Evolutionary conservation across 176 grass and related monocot genomes (phyloP).

Genomic region (Aechmea fasciata): DNA sequence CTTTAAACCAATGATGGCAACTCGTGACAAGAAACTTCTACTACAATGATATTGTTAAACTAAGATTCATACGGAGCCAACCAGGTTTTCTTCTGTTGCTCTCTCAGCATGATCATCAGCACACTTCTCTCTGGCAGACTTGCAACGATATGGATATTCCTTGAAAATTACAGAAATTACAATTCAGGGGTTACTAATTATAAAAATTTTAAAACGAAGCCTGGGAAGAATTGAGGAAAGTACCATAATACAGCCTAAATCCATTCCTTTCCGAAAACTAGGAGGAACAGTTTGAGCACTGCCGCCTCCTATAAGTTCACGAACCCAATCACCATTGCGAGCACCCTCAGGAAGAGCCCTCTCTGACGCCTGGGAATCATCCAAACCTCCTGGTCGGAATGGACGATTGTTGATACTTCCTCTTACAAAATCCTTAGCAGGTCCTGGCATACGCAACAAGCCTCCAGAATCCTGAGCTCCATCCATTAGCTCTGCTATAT

Average conservation of each 20-base stretch:
- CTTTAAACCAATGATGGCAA: background rate
- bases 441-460: slow-evolving; percentile 56
- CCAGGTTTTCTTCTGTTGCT: slow-evolving; percentile 21
- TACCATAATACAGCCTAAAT: slow-evolving; percentile 80
- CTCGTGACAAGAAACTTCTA: background rate
- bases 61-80: background rate
- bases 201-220: background rate
- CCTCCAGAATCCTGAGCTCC: slow-evolving; percentile 29
- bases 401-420: slow-evolving; percentile 78
- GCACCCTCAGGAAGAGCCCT: slow-evolving; percentile 42
- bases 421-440: slow-evolving; percentile 74
- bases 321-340: slow-evolving; percentile 53
- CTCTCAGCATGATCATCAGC: slow-evolving; percentile 11
- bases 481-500: slow-evolving; percentile 56
- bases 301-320: slow-evolving; percentile 45
- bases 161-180: slow-evolving; percentile 19
- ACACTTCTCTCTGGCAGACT: slow-evolving; percentile 10
- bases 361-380: slow-evolving; percentile 14
- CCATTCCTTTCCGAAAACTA: slow-evolving; percentile 62
- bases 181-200: background rate
- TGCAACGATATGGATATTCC: slow-evolving; percentile 60
- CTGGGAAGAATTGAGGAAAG: background rate
- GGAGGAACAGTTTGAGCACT: slow-evolving; percentile 43
- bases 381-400: slow-evolving; percentile 62
- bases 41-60: background rate